Base-by-base conservation (phyloP, 2,329 filamentous ascomycete genomes). In the Alternaria angustiovoidea region DNA sequence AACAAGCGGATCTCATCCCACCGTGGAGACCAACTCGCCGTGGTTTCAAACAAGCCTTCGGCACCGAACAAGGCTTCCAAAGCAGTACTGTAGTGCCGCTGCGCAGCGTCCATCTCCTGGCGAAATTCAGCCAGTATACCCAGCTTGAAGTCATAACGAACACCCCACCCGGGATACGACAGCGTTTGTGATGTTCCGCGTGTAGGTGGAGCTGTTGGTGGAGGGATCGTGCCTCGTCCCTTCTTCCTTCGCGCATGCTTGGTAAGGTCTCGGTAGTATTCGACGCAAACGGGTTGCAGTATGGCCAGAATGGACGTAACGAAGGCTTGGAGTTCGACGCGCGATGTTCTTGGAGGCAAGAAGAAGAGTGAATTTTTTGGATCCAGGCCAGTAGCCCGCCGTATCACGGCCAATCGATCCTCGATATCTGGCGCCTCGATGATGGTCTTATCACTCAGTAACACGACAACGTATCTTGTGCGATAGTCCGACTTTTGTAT, bases 241-340 rank as follows among this genome's bases (percentile, higher is more conserved):
- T 92, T 90, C 82, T 98, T 98, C 75, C 95, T 91, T 67, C 94
- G 88, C 9, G 91, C 86, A 81, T 97, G 94, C 61, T 96, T 94
- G n/a, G 93, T 93, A 12, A 98, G 84, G 70, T 99, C 94, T 46
- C 94, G 86, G 77, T 98, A 98, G 78, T 97, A 97, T 70, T 99
- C 95, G 46, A 94, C 82, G 20, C 92, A 88, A 20, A 89, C 83
- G 1, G 89, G 87, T 61, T 94, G 93, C 44, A 97, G 78, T 1
- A 89, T 86, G 2, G 87, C 83, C 47, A 97, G 83, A 41, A 96
- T 86, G 52, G 87, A 90, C 55, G 90, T 88, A 0, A 91, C 88
- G 65, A 94, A 93, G 7, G 88, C 87, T 61, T 88, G 86, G 22
- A 96, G 80, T 72, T 96, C 93, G 1, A 87, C 84, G 3, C 85